These are phyloP conservation scores for Auriscalpium vulgare DNA, from an alignment of 768 basidiomycete species.

Conservation along the genomic window DNA sequence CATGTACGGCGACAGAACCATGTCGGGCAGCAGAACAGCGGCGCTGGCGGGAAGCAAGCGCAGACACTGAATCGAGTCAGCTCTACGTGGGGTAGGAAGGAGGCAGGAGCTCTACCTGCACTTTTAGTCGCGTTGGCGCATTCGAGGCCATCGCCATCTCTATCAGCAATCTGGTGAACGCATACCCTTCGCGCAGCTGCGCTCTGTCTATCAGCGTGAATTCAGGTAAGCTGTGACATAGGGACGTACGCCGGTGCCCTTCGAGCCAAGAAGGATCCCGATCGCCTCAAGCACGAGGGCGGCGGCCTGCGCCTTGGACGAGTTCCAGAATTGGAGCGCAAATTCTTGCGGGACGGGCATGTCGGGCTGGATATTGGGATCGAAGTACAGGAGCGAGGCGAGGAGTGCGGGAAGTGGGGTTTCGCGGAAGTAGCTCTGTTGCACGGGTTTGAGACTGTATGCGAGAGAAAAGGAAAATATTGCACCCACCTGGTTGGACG, in stretches of 20 bases:
- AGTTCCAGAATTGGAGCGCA: slow-evolving; percentile 93
- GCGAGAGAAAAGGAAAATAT: not conserved
- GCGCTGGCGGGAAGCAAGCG: slow-evolving; percentile 46
- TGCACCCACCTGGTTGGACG: slow-evolving; percentile 78
- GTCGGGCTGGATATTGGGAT: slow-evolving; percentile 48
- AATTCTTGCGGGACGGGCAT: slow-evolving; percentile 77
- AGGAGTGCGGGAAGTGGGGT: slow-evolving; percentile 64
- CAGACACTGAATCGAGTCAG: slow-evolving; percentile 40
- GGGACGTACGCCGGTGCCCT: slow-evolving; percentile 51
- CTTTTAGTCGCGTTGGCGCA: slow-evolving; percentile 80
- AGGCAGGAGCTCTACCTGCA: slow-evolving; percentile 47
- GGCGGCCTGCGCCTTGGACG: slow-evolving; percentile 79
- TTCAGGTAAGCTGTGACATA: not conserved
- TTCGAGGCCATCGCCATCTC: slow-evolving; percentile 93
- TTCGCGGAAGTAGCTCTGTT: slow-evolving; percentile 93
- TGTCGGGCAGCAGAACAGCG: slow-evolving; percentile 56
- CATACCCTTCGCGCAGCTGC: slow-evolving; percentile 48
- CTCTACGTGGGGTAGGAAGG: not conserved
- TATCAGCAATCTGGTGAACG: slow-evolving; percentile 69
- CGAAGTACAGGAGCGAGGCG: slow-evolving; percentile 64
- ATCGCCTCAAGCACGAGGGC: slow-evolving; percentile 76
- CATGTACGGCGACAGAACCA: slow-evolving; percentile 67
- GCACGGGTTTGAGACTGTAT: slow-evolving; percentile 11
- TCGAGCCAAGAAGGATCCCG: slow-evolving; percentile 74
- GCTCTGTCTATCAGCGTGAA: slow-evolving; percentile 2